phyloP scores from a whole-genome alignment of 306 rosid species.

The Adenanthera pavonina region DNA sequence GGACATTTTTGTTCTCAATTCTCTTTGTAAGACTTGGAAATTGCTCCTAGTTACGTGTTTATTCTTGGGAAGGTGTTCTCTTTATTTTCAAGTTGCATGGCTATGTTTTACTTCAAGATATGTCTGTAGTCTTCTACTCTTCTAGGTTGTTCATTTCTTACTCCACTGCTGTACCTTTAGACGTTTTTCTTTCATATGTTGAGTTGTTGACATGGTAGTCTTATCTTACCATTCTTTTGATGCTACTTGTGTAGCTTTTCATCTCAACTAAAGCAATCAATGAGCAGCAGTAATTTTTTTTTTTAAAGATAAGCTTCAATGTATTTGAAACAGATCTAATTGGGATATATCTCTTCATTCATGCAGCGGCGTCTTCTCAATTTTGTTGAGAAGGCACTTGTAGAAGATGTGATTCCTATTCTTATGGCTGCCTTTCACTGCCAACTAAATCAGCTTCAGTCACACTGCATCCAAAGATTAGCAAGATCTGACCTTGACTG shows the following conservation, averaged over 20 bases:
- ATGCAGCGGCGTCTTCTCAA: conserved; percentile 81
- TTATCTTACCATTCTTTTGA: background rate
- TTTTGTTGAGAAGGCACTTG: conserved; percentile 83
- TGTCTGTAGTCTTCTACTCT: background rate
- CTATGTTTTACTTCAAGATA: background rate
- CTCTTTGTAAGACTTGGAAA: background rate
- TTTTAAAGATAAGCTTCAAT: background rate
- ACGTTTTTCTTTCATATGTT: background rate
- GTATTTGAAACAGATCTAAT: conserved; percentile 30
- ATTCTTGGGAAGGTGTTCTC: background rate
- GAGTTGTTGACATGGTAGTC: background rate
- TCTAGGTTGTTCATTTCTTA: background rate
- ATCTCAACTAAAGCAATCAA: background rate
- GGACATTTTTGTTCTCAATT: background rate
- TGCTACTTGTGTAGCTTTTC: background rate
- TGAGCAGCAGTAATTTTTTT: background rate
- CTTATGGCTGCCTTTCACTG: conserved; percentile 70
- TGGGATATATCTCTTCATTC: conserved; percentile 36
- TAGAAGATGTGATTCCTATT: conserved; percentile 84
- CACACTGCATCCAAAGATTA: conserved; percentile 69
- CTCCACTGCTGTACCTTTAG: background rate
- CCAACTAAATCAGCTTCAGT: conserved; percentile 63
- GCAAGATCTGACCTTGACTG: conserved; percentile 71
- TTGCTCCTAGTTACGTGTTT: background rate
- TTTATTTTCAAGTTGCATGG: background rate